Evolutionary conservation across 805 yeast genomes (phyloP), one percentile per base, ranked within the genome.

Genomic region (Sungouiella thailandica): DNA sequence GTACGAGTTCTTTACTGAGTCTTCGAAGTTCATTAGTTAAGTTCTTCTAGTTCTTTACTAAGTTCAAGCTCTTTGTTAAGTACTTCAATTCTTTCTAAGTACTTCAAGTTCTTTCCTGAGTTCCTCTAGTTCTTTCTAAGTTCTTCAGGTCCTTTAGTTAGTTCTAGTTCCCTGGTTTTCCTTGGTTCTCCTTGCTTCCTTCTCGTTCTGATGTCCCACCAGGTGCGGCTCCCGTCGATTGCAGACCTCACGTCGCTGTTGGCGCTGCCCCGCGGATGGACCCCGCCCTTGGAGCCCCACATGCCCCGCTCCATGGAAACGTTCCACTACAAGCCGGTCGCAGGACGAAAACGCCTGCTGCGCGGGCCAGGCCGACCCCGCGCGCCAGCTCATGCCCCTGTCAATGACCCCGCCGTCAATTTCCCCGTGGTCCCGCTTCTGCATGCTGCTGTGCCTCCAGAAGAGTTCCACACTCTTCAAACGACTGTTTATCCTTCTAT

Each of bases 401-500:
- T 19, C 22, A 19, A 19, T 9, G 26, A 12, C 26, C 26, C 26
- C 7, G n/a, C n/a, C 26, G 26, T 23, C 12, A 23, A 23, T 11
- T 10, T 7, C 14, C 26, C 14, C 26, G 7, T 23, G 7, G 26
- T 12, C 7, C 10, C 11, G 23, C 23, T 8, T 12, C 13, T 9
- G 26, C 5, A 7, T 13, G 17, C 17, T 6, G 17, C 7, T 5
- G 22, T 16, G 8, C 22, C 28, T 8, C 28, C 28, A 16, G 28
- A 13, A 7, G 31, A 28, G 12, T n/a, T 15, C 16, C 17, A 7
- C 5, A 7, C 4, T 7, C 31, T 28, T 17, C 24, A 13, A 6
- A 5, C 7, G n/a, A 4, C 14, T 5, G 17, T 36, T 2, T 36
- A 36, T 17, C 36, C 39, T 4, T 18, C 32, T 14, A 35, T 39